phyloP scores from a whole-genome alignment of 2,329 filamentous ascomycete genomes.

The Volutella citrinella region DNA sequence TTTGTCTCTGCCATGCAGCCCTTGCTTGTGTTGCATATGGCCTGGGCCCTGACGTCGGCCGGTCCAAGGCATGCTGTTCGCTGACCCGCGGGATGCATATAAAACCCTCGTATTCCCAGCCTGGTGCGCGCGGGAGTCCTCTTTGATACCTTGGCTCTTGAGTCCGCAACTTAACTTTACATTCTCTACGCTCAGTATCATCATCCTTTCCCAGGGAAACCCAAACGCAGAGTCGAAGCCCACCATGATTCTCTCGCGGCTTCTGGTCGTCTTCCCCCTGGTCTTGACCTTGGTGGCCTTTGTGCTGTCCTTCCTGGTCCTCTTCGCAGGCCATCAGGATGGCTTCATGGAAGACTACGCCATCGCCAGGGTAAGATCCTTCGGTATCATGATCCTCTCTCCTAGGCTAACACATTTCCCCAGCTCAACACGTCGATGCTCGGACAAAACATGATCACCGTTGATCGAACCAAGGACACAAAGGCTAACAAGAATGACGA shows the following conservation, averaged over 20 bases:
- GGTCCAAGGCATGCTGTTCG: too few species aligned
- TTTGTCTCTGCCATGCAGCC: too few species aligned
- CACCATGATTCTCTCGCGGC: constrained; percentile 22
- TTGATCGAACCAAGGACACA: constrained; percentile 20
- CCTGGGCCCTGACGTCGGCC: too few species aligned
- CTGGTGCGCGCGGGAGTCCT: too few species aligned
- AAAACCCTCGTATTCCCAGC: too few species aligned
- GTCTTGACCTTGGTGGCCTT: constrained; percentile 36
- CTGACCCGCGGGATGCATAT: too few species aligned
- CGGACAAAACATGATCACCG: constrained; percentile 31
- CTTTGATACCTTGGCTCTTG: too few species aligned
- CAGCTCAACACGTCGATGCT: constrained; percentile 39
- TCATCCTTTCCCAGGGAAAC: too few species aligned
- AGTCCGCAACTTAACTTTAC: too few species aligned
- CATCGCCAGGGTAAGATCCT: constrained; percentile 31
- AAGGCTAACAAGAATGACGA: constrained; percentile 19
- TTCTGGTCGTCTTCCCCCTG: constrained; percentile 35
- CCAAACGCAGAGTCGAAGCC: constrained; percentile 2
- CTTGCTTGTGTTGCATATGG: too few species aligned
- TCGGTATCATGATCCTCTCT: neutral
- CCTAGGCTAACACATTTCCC: constrained; percentile 2
- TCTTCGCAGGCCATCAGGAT: constrained; percentile 38
- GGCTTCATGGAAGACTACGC: constrained; percentile 44
- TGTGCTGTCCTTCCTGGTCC: constrained; percentile 36
- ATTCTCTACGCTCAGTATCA: too few species aligned